These are phyloP conservation scores for Orychophragmus violaceus DNA, from an alignment of 345 rosid species.

Conservation along the genomic window DNA sequence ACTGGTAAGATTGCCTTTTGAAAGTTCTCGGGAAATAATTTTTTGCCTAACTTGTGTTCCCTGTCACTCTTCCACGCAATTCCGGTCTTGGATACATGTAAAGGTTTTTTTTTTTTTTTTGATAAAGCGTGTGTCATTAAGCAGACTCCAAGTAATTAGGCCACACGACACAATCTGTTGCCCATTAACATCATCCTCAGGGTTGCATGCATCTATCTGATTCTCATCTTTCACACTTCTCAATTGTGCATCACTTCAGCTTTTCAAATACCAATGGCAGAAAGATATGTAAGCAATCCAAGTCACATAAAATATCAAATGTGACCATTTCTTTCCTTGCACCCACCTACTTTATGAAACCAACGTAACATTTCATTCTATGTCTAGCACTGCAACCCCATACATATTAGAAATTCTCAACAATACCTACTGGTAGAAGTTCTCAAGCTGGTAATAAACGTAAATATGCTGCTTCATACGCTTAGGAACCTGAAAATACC, in stretches of 20 bases:
- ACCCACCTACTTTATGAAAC: not conserved
- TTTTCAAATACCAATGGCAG: conserved; percentile 65
- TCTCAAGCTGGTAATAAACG: conserved; percentile 95
- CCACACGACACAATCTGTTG: conserved; percentile 82
- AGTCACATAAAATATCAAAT: not conserved
- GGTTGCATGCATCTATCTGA: conserved; percentile 50
- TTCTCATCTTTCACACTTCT: conserved; percentile 28
- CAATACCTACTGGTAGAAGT: conserved; percentile 93
- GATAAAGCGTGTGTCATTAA: conserved; percentile 72
- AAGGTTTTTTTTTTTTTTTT: conserved; percentile 27
- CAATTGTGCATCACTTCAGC: conserved; percentile 76
- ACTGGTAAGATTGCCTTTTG: conserved; percentile 61
- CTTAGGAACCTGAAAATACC: conserved; percentile 55
- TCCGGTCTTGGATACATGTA: conserved; percentile 53
- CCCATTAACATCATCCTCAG: conserved; percentile 43
- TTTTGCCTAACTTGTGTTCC: conserved; percentile 80
- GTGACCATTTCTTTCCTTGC: not conserved
- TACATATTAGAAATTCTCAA: too few species aligned
- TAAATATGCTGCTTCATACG: conserved; percentile 75
- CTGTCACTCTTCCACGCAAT: conserved; percentile 96
- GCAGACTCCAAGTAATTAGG: conserved; percentile 97
- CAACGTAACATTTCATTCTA: not conserved
- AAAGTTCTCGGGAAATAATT: conserved; percentile 73
- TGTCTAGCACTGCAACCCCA: not conserved
- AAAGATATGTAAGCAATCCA: not conserved